phyloP scores from a whole-genome alignment of 805 yeast species.

The Barnettozyma salicaria region DNA sequence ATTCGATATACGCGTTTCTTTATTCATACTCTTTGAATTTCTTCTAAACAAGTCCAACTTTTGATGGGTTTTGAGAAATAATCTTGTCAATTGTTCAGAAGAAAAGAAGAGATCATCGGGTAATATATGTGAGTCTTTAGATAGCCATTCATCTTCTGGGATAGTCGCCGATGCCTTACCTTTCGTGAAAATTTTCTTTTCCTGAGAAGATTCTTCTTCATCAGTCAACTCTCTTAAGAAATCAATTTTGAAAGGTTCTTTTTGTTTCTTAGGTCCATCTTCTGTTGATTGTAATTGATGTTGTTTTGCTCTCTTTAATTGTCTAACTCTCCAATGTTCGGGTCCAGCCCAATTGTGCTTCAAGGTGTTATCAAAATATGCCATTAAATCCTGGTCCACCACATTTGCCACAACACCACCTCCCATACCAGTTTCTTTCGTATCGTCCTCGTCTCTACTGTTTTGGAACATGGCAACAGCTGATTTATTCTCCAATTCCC shows the following conservation, averaged over 20 bases:
- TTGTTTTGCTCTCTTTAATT: slow-evolving; percentile 38
- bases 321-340: slow-evolving; percentile 82
- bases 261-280: slow-evolving; percentile 26
- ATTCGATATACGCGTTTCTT: slow-evolving; percentile 7
- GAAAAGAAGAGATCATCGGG: slow-evolving; percentile 74
- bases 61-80: slow-evolving; percentile 62
- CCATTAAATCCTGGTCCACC: slow-evolving; percentile 61
- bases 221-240: slow-evolving; percentile 33
- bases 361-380: slow-evolving; percentile 73
- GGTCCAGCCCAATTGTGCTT: slow-evolving; percentile 82
- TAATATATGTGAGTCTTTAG: slow-evolving; percentile 42
- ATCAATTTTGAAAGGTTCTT: slow-evolving; percentile 37
- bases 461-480: slow-evolving; percentile 22
- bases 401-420: slow-evolving; percentile 26
- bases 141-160: slow-evolving; percentile 36
- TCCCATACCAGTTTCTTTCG: slow-evolving; percentile 19
- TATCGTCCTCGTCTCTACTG: slow-evolving; percentile 12
- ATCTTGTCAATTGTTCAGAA: slow-evolving; percentile 56
- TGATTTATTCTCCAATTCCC: slow-evolving; percentile 21
- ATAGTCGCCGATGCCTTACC: slow-evolving; percentile 32
- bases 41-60: slow-evolving; percentile 32
- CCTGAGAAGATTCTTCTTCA: slow-evolving; percentile 34
- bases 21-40: slow-evolving; percentile 3
- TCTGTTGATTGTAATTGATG: slow-evolving; percentile 5
- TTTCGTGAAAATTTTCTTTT: slow-evolving; percentile 35